Conservation (phyloP, 1,139 yeast species). For the Hansenula lynferdii region DNA sequence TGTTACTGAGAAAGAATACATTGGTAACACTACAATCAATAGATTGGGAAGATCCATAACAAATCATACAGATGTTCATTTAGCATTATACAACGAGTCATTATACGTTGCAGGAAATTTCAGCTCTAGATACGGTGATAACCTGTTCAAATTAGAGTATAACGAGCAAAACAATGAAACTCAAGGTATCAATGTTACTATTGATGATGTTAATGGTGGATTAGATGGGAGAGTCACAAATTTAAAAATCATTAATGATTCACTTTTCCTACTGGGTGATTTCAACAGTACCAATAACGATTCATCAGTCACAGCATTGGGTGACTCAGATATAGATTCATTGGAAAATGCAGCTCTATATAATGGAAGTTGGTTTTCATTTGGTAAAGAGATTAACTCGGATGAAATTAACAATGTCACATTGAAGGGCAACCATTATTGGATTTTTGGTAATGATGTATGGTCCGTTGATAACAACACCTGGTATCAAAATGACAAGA, state of each 20-base stretch:
- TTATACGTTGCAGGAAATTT: conserved; percentile 48
- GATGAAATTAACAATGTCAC: conserved; percentile 22
- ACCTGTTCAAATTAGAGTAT: conserved; percentile 27
- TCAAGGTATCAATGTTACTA: conserved; percentile 3
- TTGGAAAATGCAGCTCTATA: conserved; percentile 23
- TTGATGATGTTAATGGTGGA: conserved; percentile 27
- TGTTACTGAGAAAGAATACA: conserved; percentile 34
- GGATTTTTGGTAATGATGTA: conserved; percentile 16
- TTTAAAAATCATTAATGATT: conserved; percentile 22
- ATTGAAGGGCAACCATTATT: conserved; percentile 19
- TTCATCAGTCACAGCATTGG: conserved; percentile 9
- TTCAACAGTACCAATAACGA: conserved; percentile 29
- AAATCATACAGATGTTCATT: conserved; percentile 36
- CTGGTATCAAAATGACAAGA: conserved; percentile 19
- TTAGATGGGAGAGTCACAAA: conserved; percentile 33
- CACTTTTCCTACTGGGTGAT: conserved; percentile 33
- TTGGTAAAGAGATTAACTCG: conserved; percentile 13
- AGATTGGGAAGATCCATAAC: conserved; percentile 48
- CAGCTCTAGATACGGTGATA: conserved; percentile 31
- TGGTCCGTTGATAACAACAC: conserved; percentile 19
- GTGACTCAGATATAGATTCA: background rate
- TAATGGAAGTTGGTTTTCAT: conserved; percentile 25
- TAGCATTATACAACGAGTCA: conserved; percentile 27
- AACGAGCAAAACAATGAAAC: conserved; percentile 7
- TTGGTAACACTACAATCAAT: conserved; percentile 70